Conservation (phyloP, 768 basidiomycete species). For the Postia placenta region DNA sequence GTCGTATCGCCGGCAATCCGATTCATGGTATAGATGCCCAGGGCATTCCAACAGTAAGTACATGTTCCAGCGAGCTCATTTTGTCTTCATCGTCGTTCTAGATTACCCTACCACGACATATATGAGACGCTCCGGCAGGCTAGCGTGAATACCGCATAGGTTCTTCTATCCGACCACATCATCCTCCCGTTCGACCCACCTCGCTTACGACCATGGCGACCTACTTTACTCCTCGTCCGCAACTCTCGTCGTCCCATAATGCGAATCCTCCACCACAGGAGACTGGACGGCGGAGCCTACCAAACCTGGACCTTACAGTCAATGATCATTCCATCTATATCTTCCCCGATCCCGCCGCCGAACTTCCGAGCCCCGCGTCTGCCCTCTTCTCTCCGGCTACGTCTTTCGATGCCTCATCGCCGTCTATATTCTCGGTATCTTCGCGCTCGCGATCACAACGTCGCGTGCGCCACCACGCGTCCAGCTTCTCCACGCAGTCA, state of each 20-base stretch:
- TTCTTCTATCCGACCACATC: too few relatives aligned
- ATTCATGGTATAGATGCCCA: neutral
- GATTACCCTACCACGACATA: neutral
- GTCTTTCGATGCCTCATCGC: slow-evolving; percentile 11
- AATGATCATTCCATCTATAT: slow-evolving; percentile 20
- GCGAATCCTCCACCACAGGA: neutral
- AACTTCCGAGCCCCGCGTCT: slow-evolving; percentile 17
- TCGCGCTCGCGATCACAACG: slow-evolving; percentile 3
- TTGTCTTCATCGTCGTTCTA: neutral
- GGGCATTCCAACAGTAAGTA: neutral
- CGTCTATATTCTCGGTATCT: neutral
- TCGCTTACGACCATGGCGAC: slow-evolving; percentile 11
- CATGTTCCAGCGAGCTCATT: neutral
- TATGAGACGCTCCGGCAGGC: neutral
- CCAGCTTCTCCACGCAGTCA: slow-evolving; percentile 5
- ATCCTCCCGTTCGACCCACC: neutral
- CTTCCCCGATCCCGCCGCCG: slow-evolving; percentile 21
- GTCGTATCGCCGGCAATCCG: neutral
- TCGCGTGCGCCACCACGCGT: neutral
- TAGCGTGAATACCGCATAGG: too few relatives aligned
- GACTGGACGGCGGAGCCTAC: neutral
- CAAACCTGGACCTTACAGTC: neutral
- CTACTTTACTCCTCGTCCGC: slow-evolving; percentile 11
- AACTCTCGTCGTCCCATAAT: neutral
- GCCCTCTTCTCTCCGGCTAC: slow-evolving; percentile 17